Evolutionary conservation across 2,329 filamentous ascomycete species (phyloP).

Genomic region (Endoconidiophora laricicola): DNA sequence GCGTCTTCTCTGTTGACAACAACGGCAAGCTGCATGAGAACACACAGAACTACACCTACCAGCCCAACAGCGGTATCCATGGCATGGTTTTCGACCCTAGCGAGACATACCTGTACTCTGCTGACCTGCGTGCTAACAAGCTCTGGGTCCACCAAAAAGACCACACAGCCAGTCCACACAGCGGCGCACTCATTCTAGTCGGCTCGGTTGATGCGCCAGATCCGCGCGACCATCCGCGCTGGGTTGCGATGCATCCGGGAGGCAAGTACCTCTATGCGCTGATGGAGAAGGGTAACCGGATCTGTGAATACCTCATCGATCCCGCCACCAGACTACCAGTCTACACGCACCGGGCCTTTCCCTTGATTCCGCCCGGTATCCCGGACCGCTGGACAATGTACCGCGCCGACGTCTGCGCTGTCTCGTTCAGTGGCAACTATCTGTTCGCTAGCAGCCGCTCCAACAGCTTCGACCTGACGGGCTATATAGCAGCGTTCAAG

Average conservation of each 20-base stretch:
- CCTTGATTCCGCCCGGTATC: constrained; percentile 62
- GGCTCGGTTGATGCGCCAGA: constrained; percentile 57
- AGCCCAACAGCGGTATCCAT: constrained; percentile 55
- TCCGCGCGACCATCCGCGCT: constrained; percentile 62
- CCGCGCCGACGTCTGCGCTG: constrained; percentile 67
- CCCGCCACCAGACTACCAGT: constrained; percentile 55
- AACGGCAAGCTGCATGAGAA: constrained; percentile 44
- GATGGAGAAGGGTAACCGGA: constrained; percentile 76
- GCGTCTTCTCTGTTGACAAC: constrained; percentile 49
- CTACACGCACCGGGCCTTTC: constrained; percentile 61
- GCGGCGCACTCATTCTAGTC: constrained; percentile 49
- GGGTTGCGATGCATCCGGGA: constrained; percentile 69
- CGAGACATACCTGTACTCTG: constrained; percentile 63
- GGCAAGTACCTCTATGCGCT: constrained; percentile 69
- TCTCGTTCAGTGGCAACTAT: constrained; percentile 52
- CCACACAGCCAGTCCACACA: constrained; percentile 20
- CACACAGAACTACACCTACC: constrained; percentile 58
- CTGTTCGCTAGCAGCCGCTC: constrained; percentile 74
- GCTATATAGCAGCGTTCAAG: constrained; percentile 69
- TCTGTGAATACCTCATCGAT: constrained; percentile 71
- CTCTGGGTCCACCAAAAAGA: constrained; percentile 68
- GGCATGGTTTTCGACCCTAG: constrained; percentile 66
- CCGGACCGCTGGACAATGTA: constrained; percentile 45
- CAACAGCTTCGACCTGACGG: constrained; percentile 58
- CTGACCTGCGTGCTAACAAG: constrained; percentile 61